Conservation (phyloP, 2,329 filamentous ascomycete genomes). For the Pezicula radicicola region DNA sequence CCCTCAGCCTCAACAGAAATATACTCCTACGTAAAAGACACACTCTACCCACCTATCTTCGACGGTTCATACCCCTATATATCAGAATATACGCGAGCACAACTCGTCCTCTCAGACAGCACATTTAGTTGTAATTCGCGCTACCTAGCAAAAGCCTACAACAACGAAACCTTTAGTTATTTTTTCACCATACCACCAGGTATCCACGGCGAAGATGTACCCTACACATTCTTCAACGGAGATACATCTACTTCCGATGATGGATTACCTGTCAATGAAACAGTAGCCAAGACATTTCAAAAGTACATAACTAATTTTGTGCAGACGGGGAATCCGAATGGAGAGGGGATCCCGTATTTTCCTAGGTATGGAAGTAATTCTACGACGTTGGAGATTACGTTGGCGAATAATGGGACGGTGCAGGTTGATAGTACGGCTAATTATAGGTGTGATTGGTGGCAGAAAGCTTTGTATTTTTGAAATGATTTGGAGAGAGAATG, state of each 20-base stretch:
- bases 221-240: constrained; percentile 50
- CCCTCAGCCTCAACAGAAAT: constrained; percentile 18
- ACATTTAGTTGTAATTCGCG: constrained; percentile 49
- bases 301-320: constrained; percentile 34
- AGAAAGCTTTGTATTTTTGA: constrained; percentile 18
- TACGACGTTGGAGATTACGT: constrained; percentile 10
- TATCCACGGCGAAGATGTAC: constrained; percentile 48
- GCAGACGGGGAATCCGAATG: constrained; percentile 28
- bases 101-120: constrained; percentile 39
- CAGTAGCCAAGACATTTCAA: constrained; percentile 32
- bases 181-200: constrained; percentile 49
- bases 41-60: constrained; percentile 47
- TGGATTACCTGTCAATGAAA: constrained; percentile 23
- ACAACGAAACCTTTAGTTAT: constrained; percentile 47
- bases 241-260: constrained; percentile 19
- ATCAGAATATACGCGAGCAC: constrained; percentile 37
- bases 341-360: constrained; percentile 15
- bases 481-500: no score
- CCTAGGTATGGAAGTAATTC: constrained; percentile 16
- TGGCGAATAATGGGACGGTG: constrained; percentile 11
- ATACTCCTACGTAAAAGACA: constrained; percentile 38
- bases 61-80: constrained; percentile 41
- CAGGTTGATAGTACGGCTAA: constrained; percentile 24
- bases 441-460: constrained; percentile 31
- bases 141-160: constrained; percentile 43